Evolutionary conservation across 106 monocot species (phyloP).

Genomic region (Dendrobium chrysotoxum): DNA sequence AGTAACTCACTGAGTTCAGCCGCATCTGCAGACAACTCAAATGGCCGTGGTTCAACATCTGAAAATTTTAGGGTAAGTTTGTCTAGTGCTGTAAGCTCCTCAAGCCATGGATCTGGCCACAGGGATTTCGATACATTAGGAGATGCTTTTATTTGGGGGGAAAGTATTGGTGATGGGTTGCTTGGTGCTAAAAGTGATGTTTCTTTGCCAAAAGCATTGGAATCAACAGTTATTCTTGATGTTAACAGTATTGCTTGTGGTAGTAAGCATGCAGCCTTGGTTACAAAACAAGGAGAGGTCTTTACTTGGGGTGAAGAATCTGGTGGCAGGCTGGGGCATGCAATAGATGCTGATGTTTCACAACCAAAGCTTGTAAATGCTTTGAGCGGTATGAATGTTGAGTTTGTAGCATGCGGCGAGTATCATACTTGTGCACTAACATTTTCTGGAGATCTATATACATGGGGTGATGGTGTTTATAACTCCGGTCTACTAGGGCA

Average conservation of each 20-base stretch:
- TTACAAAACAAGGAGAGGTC: conserved; percentile 64
- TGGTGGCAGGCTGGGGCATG: conserved; percentile 64
- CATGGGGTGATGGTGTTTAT: conserved; percentile 61
- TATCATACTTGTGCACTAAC: conserved; percentile 72
- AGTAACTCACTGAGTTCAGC: conserved; percentile 29
- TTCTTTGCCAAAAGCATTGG: conserved; percentile 47
- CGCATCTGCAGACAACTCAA: conserved; percentile 42
- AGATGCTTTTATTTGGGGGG: conserved; percentile 59
- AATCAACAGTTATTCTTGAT: conserved; percentile 46
- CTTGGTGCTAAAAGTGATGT: conserved; percentile 29
- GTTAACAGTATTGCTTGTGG: conserved; percentile 58
- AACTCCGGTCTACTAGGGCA: conserved; percentile 46
- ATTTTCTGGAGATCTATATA: conserved; percentile 64
- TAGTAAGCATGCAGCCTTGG: conserved; percentile 41
- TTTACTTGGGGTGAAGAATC: conserved; percentile 77
- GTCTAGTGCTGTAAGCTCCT: conserved; percentile 59
- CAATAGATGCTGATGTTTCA: conserved; percentile 42
- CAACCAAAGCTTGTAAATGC: conserved; percentile 53
- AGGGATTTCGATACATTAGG: conserved; percentile 55
- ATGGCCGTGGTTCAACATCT: conserved; percentile 33
- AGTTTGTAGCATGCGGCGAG: conserved; percentile 54
- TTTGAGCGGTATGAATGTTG: conserved; percentile 30
- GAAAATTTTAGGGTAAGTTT: conserved; percentile 44
- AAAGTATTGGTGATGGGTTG: conserved; percentile 32
- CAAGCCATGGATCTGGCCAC: conserved; percentile 50